Base-by-base conservation (phyloP, 331 rosid species). In the Quercus phellos region DNA sequence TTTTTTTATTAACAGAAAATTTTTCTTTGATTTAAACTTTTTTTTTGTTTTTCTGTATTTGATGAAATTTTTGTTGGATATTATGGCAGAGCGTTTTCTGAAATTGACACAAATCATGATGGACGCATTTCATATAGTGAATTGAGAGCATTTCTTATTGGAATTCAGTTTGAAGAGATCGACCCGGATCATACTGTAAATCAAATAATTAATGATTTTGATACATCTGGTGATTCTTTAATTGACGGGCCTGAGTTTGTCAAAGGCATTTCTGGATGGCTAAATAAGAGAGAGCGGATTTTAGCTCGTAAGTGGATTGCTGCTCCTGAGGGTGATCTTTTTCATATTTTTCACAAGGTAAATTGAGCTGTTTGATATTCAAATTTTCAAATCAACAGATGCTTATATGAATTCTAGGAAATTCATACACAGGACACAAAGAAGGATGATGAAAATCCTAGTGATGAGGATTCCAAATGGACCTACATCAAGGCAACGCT, bases 71-170 rank as follows among this genome's bases (percentile, higher is more conserved):
- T 72, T 74, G 54, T 63, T 77, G 72, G 69, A 73, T 61, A 18
- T 55, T 12, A 55, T 81, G 72, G 22, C 89, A 95, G 99, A 88
- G 74, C 93, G 64, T 95, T 95, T 79, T 0, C 4, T 0, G 67
- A 82, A 70, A 89, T 93, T 58, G 99, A 95, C 59, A 68, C 1
- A 74, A 81, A 93, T 35, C 0, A n/a, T 2, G 92, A 95, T 83
- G 72, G 66, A 0, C 0, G 0, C 11, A 93, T 95, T 83, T 88
- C 97, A 55, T 19, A 21, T 5, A n/a, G 87, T 77, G 99, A 95
- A 89, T 72, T 93, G 73, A 89, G 32, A 81, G 98, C 99, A 9
- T 83, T 95, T 56, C 55, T 95, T 18, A 69, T 95, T 34, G 99
- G 99, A 79, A 91, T 95, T 78, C 55, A 72, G 7, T 93, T 91